Evolutionary conservation across 805 yeast species (phyloP), one percentile per base, ranked within the genome.

Genomic region (Scheffersomyces lignosus): DNA sequence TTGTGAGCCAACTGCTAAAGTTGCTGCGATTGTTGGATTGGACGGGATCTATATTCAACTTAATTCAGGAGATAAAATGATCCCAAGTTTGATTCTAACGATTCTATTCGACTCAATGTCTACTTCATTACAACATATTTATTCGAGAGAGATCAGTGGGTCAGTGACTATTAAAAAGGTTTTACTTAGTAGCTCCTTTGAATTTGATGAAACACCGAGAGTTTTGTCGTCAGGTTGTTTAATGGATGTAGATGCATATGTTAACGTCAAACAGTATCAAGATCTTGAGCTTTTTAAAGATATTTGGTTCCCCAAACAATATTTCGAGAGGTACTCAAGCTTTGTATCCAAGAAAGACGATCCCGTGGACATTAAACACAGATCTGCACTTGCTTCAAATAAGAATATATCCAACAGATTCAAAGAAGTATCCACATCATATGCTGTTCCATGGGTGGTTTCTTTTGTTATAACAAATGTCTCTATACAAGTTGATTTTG

Each of bases 1-100:
- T 47, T 93, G 99, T 71, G 91, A 87, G 43, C 99, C 99, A 1
- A 82, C 82, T 13, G 98, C 98, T 0, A 88, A 87, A 54, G 93
- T 93, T 2, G 89, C 88, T 26, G 95, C 97, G 0, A 77, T 84
- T 24, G 81, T 88, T 12, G 84, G 88, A 5, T 73, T 83, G 15
- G 83, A 80, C 15, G 81, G 83, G 0, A 75, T 87, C n/a, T 75
- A 71, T 15, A 47, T 87, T 24, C 77, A 78, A 33, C 45, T 83
- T 6, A 75, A 75, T 28, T 68, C 87, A 1, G 74, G 77, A 30
- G 67, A 66, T 6, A 45, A 70, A 3, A 66, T 68, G 18, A 66
- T 73, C 3, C 48, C 64, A 3, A 45, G 52, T 2, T 40, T 80
- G 8, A 58, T 75, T 2, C 56, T 75, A 3, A 55, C 79, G 0